Conservation (phyloP, 2,329 filamentous ascomycete species). For the Hortaea sp. region DNA sequence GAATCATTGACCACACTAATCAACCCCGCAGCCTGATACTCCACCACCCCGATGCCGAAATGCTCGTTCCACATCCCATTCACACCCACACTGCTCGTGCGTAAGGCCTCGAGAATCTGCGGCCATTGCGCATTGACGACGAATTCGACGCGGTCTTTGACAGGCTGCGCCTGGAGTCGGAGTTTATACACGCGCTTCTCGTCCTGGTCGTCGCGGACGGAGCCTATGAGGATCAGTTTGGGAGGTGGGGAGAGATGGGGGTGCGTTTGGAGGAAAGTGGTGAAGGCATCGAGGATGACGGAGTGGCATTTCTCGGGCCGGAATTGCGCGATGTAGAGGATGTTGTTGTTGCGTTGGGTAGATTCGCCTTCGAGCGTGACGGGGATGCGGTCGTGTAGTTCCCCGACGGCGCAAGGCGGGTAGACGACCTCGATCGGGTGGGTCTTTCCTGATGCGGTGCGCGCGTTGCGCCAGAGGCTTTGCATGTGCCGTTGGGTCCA, state of each 20-base stretch:
- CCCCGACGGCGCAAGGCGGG: conserved; percentile 81
- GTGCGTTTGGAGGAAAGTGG: conserved; percentile 53
- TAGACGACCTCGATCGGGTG: conserved; percentile 67
- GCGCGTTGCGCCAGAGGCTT: conserved; percentile 58
- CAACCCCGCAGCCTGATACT: conserved; percentile 91
- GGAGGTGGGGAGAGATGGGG: conserved; percentile 30
- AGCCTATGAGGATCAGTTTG: conserved; percentile 75
- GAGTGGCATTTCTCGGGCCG: conserved; percentile 94
- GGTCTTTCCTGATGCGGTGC: conserved; percentile 38
- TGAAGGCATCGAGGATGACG: conserved; percentile 75
- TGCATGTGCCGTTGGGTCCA: conserved; percentile 86
- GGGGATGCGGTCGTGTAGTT: conserved; percentile 65
- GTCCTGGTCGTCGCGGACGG: conserved; percentile 76
- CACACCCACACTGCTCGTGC: conserved; percentile 70
- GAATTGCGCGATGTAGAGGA: conserved; percentile 96
- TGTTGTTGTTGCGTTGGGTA: conserved; percentile 54
- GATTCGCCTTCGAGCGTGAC: conserved; percentile 54
- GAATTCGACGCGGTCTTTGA: conserved; percentile 78
- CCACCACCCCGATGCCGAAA: conserved; percentile 95
- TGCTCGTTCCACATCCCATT: conserved; percentile 99
- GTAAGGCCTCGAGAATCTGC: conserved; percentile 70
- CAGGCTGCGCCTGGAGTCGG: conserved; percentile 70
- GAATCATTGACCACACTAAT: conserved; percentile 90
- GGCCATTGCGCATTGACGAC: conserved; percentile 84
- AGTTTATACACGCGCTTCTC: conserved; percentile 80